Percentiles rank a stretch among this genome's conserved stretches.
phyloP scores from a whole-genome alignment of 2,329 filamentous ascomycete species.

The Microcyclosporella mali region DNA sequence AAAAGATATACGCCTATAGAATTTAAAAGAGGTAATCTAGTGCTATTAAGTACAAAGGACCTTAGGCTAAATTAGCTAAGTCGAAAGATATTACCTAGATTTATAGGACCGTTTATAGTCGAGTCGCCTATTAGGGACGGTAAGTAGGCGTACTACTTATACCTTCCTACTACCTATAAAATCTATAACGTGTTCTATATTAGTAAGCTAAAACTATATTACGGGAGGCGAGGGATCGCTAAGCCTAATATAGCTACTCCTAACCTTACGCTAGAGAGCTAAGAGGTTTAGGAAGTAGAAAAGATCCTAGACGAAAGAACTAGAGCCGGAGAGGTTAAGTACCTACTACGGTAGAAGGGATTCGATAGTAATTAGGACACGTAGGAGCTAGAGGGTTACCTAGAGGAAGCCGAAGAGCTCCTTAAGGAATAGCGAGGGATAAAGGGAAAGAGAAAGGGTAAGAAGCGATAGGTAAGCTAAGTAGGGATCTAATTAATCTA shows the following conservation, averaged over 20 bases:
- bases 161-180: slow-evolving; percentile 3
- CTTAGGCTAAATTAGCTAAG: slow-evolving; percentile 8
- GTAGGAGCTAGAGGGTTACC: not conserved
- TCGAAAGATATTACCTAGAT: slow-evolving; percentile 9
- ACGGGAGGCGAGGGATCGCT: not conserved
- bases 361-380: slow-evolving; percentile 4
- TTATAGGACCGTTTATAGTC: slow-evolving; percentile 9
- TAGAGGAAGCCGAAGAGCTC: not conserved
- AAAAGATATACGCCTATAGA: slow-evolving; percentile 4
- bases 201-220: slow-evolving; percentile 8
- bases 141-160: slow-evolving; percentile 9
- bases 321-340: not conserved
- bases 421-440: not conserved
- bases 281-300: slow-evolving; percentile 4
- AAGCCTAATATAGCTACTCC: not conserved
- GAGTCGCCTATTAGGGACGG: slow-evolving; percentile 1
- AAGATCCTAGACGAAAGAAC: not conserved
- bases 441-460: not conserved
- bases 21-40: slow-evolving; percentile 6
- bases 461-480: not conserved
- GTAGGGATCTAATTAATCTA: no score
- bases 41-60: slow-evolving; percentile 8
- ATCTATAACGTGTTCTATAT: slow-evolving; percentile 15
- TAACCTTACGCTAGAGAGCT: not conserved
- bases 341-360: slow-evolving; percentile 1